Evolutionary conservation across 257 asterid species (phyloP).

Genomic region (Fraxinus cuspidata): DNA sequence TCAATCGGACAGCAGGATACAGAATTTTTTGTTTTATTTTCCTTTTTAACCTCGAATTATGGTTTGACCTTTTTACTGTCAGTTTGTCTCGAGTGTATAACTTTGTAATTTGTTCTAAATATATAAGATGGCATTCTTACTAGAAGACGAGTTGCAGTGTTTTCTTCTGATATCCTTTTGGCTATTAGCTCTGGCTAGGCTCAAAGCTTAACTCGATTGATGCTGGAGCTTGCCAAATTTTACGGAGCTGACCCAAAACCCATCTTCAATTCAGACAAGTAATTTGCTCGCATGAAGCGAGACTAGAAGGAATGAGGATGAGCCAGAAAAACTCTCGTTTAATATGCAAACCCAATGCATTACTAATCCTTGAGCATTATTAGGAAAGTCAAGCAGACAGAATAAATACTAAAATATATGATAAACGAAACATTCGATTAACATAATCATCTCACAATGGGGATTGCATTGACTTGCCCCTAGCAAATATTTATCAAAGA

Average conservation of each 20-base stretch:
- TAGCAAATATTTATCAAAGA: too few relatives aligned
- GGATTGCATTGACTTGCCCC: too few relatives aligned
- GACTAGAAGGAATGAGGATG: too few relatives aligned
- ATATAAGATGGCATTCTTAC: neutral
- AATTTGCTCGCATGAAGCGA: neutral
- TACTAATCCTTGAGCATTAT: too few relatives aligned
- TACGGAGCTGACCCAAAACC: neutral
- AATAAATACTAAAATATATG: too few relatives aligned
- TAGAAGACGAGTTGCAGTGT: neutral
- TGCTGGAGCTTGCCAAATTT: neutral
- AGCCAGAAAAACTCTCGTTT: too few relatives aligned
- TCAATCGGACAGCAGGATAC: slow-evolving; percentile 12
- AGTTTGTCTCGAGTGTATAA: slow-evolving; percentile 31
- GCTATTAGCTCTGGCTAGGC: neutral
- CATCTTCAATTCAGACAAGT: neutral
- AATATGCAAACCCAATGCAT: too few relatives aligned
- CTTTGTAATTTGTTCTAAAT: slow-evolving; percentile 35
- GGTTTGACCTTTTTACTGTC: slow-evolving; percentile 3
- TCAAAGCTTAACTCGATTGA: neutral
- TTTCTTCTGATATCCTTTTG: neutral
- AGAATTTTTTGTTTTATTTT: slow-evolving; percentile 19
- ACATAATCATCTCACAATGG: too few relatives aligned
- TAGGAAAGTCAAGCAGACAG: too few relatives aligned
- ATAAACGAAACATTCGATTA: too few relatives aligned
- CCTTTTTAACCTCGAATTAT: slow-evolving; percentile 16